Percentiles rank a stretch among this genome's conserved stretches.
These are phyloP conservation scores for Teratosphaeriaceae sp. DNA, from an alignment of 2,329 filamentous ascomycete genomes.

Conservation along the genomic window DNA sequence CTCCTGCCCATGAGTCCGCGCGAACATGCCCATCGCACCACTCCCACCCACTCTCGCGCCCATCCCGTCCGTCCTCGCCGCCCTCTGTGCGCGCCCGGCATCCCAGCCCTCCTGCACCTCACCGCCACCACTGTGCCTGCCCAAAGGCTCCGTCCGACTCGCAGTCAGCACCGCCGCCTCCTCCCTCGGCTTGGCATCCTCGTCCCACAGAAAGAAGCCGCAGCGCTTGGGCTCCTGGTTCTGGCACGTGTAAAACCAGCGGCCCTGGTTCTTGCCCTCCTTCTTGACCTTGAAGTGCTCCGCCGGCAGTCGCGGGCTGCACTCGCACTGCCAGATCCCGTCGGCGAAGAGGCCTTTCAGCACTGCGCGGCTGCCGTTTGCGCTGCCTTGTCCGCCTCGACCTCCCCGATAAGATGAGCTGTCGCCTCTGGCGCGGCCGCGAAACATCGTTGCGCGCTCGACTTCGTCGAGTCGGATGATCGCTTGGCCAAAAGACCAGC, in stretches of 20 bases:
- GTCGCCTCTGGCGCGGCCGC: neutral
- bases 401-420: neutral
- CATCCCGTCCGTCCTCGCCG: slow-evolving; percentile 3
- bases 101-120: slow-evolving; percentile 22
- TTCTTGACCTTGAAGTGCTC: slow-evolving; percentile 53
- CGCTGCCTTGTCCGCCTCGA: neutral
- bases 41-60: slow-evolving; percentile 3
- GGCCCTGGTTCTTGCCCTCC: slow-evolving; percentile 48
- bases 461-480: neutral
- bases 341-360: slow-evolving; percentile 25
- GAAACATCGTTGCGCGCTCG: neutral
- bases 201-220: slow-evolving; percentile 53
- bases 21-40: slow-evolving; percentile 10
- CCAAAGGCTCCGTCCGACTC: slow-evolving; percentile 8
- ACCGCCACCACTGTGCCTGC: neutral
- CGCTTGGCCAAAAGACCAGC: too few species aligned
- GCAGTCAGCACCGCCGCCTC: slow-evolving; percentile 37
- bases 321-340: slow-evolving; percentile 49
- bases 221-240: slow-evolving; percentile 44
- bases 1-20: neutral
- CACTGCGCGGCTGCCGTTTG: neutral
- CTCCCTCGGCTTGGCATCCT: slow-evolving; percentile 46
- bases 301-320: slow-evolving; percentile 47
- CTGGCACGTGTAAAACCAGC: slow-evolving; percentile 51
- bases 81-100: slow-evolving; percentile 15